These are phyloP conservation scores for Stemphylium vesicarium DNA, from an alignment of 2,329 filamentous ascomycete species.

Conservation along the genomic window DNA sequence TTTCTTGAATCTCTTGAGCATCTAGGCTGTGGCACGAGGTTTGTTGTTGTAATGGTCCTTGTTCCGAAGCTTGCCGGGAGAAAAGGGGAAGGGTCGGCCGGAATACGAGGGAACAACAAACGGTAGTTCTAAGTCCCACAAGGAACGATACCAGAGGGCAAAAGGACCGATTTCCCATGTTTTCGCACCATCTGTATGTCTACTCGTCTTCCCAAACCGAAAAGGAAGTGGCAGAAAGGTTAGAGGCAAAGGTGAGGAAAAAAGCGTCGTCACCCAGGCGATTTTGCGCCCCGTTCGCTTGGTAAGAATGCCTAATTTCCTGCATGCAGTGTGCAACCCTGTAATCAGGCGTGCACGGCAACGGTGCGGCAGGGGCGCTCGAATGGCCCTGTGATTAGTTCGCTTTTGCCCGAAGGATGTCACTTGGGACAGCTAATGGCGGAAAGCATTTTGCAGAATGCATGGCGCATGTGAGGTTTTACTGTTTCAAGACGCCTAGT, in stretches of 20 bases:
- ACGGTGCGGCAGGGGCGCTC: conserved; percentile 11
- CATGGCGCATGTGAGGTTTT: conserved; percentile 12
- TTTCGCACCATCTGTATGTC: neutral
- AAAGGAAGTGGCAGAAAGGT: neutral
- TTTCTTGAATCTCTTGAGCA: neutral
- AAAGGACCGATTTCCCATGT: neutral
- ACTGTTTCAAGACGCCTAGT: neutral
- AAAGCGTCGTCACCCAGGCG: neutral
- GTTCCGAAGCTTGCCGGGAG: conserved; percentile 3
- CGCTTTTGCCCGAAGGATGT: conserved; percentile 5
- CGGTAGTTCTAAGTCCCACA: neutral
- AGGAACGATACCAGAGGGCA: neutral
- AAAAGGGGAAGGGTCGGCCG: neutral
- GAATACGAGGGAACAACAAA: neutral
- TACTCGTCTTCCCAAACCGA: neutral
- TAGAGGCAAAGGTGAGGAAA: neutral
- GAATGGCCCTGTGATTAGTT: neutral
- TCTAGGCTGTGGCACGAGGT: neutral
- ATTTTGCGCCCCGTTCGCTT: neutral
- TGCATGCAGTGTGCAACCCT: conserved; percentile 1
- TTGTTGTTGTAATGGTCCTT: neutral
- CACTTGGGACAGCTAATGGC: conserved; percentile 3
- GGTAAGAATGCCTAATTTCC: conserved; percentile 3
- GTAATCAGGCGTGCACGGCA: conserved; percentile 6
- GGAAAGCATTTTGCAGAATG: conserved; percentile 7